Conservation (phyloP, 1,139 yeast species). For the Hanseniaspora sp. region DNA sequence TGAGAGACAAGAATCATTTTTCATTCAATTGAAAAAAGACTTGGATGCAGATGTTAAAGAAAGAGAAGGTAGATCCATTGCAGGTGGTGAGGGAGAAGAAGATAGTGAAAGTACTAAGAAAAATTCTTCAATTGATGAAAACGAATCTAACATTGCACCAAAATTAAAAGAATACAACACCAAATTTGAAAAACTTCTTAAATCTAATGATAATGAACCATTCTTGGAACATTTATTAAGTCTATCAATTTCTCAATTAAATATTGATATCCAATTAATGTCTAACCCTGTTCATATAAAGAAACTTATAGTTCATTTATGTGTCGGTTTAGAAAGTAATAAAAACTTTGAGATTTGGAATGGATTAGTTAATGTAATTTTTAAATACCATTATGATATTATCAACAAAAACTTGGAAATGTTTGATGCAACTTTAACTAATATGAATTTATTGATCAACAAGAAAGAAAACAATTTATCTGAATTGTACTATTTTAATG, state of each 20-base stretch:
- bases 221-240: slow-evolving; percentile 7
- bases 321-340: slow-evolving; percentile 7
- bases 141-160: not conserved
- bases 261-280: slow-evolving; percentile 13
- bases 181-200: slow-evolving; percentile 2
- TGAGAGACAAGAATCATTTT: slow-evolving; percentile 54
- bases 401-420: slow-evolving; percentile 5
- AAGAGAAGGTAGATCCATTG: slow-evolving; percentile 9
- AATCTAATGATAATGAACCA: not conserved
- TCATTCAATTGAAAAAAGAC: slow-evolving; percentile 41
- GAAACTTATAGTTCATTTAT: not conserved
- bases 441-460: not conserved
- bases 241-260: slow-evolving; percentile 11
- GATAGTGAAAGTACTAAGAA: slow-evolving; percentile 40
- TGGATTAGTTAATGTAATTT: slow-evolving; percentile 9
- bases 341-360: slow-evolving; percentile 15
- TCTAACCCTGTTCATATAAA: slow-evolving; percentile 6
- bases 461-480: slow-evolving; percentile 8
- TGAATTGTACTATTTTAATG: slow-evolving; percentile 13
- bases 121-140: not conserved
- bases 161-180: slow-evolving; percentile 13
- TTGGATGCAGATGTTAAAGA: slow-evolving; percentile 23
- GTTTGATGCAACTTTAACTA: slow-evolving; percentile 7
- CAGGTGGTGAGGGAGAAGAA: slow-evolving; percentile 18
- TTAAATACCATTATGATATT: slow-evolving; percentile 14